Base-by-base conservation (phyloP, 495 filamentous ascomycete species). In the Aspergillus kassunensis region DNA sequence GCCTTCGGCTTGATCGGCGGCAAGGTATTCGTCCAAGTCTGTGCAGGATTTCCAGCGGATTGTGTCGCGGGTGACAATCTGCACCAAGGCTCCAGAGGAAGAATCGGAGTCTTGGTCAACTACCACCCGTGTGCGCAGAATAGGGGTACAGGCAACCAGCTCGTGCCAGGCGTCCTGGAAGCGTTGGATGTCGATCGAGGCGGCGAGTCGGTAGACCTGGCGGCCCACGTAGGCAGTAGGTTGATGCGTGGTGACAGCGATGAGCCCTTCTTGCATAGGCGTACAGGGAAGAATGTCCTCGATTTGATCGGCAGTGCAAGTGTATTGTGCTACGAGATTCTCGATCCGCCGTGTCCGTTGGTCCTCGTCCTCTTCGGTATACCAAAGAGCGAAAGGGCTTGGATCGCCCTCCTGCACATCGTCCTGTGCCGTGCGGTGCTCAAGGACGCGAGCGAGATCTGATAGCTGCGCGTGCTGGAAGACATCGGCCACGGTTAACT, bases 211-310 rank as follows among this genome's bases (percentile, higher is more conserved):
- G 23, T 42, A 42, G 3, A 2, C 4, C 21, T 12, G n/a, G 3
- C 7, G 2, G 4, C 11, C 47, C 8, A 30, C n/a, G 16, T 49
- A 49, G 5, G 35, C 35, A 11, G 8, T 10, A 8, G 47, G 47
- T n/a, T 16, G 8, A 10, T 39, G 15, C 3, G 37, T 16, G 4
- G 36, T 33, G 18, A 51, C 18, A 7, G 48, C 21, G 18, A 51
- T 42, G 5, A 51, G 60, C 0, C 76, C 82, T 56, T 80, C 80
- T 59, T 86, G 83, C 7, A 85, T 51, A 3, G 82, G 74, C 0
- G 80, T 84, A 60, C 80, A 81, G 9, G 81, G 80, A 51, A 80
- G 84, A 0, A 83, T 63, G 55, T 85, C 83, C 34, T 80, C 73
- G n/a, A 87, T 69, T 1, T 29, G 4, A 11, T 6, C 7, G 6